These are phyloP conservation scores for Leptosphaerulina australis DNA, from an alignment of 2,329 filamentous ascomycete species.

Conservation along the genomic window DNA sequence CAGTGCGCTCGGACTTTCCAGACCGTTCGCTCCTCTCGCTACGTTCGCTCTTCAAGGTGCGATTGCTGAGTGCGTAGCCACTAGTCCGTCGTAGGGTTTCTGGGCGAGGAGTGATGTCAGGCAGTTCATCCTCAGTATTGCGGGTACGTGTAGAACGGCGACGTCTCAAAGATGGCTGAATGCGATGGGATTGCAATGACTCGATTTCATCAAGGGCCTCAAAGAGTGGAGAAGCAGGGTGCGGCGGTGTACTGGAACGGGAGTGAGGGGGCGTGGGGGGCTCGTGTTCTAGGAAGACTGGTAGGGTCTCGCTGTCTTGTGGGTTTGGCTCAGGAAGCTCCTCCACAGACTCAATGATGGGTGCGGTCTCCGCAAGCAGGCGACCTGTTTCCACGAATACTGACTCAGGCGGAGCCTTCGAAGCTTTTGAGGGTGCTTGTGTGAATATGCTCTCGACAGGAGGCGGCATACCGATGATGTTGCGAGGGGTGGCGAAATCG, in stretches of 20 bases:
- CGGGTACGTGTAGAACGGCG: conserved; percentile 40
- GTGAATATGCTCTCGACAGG: conserved; percentile 29
- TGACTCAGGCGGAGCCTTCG: conserved; percentile 14
- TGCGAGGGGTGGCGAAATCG: conserved; percentile 34
- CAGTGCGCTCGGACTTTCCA: conserved; percentile 25
- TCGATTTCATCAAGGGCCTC: conserved; percentile 46
- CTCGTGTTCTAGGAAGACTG: conserved; percentile 17
- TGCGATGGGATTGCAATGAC: conserved; percentile 35
- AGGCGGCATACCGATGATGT: conserved; percentile 30
- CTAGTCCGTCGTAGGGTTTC: conserved; percentile 37
- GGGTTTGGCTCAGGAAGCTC: conserved; percentile 12
- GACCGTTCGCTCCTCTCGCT: conserved; percentile 31
- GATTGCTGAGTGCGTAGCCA: conserved; percentile 38
- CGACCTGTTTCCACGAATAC: conserved; percentile 14
- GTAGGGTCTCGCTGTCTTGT: conserved; percentile 14
- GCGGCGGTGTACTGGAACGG: conserved; percentile 32
- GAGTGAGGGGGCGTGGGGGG: conserved; percentile 38
- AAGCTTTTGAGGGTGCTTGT: conserved; percentile 25
- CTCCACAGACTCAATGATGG: conserved; percentile 20
- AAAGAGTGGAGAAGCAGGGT: conserved; percentile 42
- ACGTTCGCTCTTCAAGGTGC: conserved; percentile 28
- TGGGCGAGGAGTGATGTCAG: conserved; percentile 24
- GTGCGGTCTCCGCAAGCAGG: conserved; percentile 6
- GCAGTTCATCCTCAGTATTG: conserved; percentile 36
- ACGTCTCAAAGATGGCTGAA: conserved; percentile 32